phyloP scores from a whole-genome alignment of 1,139 yeast genomes.

The Nakaseomyces sp. region DNA sequence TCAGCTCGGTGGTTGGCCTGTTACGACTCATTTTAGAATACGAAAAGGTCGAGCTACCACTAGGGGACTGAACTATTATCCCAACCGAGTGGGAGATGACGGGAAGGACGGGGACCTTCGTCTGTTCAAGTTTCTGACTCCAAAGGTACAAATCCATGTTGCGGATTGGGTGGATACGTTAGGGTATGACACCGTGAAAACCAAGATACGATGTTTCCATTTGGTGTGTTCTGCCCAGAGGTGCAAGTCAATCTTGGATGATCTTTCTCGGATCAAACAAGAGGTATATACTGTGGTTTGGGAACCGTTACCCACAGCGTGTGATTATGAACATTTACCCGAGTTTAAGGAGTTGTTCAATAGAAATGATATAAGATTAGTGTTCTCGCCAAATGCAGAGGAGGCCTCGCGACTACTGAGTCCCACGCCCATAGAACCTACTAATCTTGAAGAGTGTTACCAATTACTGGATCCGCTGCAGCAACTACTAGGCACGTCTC shows the following conservation, averaged over 20 bases:
- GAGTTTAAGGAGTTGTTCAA: conserved; percentile 38
- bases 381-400: conserved; percentile 75
- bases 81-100: conserved; percentile 35
- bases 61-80: conserved; percentile 72
- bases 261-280: conserved; percentile 22
- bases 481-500: conserved; percentile 33
- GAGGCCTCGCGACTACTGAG: conserved; percentile 64
- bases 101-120: conserved; percentile 39
- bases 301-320: conserved; percentile 83
- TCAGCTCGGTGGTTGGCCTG: conserved; percentile 50
- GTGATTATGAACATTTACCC: conserved; percentile 42
- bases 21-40: conserved; percentile 49
- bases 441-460: conserved; percentile 33
- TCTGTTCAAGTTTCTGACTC: conserved; percentile 46
- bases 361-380: conserved; percentile 35
- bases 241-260: conserved; percentile 40
- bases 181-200: conserved; percentile 33
- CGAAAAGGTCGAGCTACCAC: conserved; percentile 55
- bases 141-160: conserved; percentile 56
- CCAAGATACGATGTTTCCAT: conserved; percentile 43
- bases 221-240: conserved; percentile 66
- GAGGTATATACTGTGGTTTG: conserved; percentile 48
- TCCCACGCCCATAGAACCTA: conserved; percentile 35
- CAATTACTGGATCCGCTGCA: conserved; percentile 39
- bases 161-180: conserved; percentile 40